Conservation (phyloP, 1,284 basidiomycete species). For the Cutaneotrichosporon cutaneum region DNA sequence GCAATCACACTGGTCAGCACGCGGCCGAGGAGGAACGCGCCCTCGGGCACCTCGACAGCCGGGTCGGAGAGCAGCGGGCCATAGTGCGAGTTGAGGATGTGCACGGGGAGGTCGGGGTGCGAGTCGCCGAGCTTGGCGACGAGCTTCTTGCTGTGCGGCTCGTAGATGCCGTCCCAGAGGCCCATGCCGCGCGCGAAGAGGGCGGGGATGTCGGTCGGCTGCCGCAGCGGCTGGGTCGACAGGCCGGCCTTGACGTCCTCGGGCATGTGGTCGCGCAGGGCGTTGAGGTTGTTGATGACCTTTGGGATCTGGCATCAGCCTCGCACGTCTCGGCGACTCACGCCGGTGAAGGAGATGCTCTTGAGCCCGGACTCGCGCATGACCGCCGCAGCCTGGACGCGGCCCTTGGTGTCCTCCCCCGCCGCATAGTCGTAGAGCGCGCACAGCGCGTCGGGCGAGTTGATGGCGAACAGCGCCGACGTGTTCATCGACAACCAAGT, state of each 20-base stretch:
- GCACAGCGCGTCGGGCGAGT: conserved; percentile 44
- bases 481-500: conserved; percentile 46
- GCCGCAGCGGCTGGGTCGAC: conserved; percentile 47
- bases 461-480: conserved; percentile 46
- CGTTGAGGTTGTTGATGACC: conserved; percentile 79
- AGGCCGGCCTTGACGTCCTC: conserved; percentile 63
- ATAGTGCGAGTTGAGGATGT: conserved; percentile 88
- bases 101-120: conserved; percentile 65
- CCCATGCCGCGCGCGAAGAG: conserved; percentile 64
- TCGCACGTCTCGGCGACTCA: too few species aligned
- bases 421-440: conserved; percentile 42
- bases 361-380: conserved; percentile 94
- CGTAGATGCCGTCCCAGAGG: conserved; percentile 89
- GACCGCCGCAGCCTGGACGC: conserved; percentile 33
- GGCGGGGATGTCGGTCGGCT: conserved; percentile 62
- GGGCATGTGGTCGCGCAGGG: conserved; percentile 69
- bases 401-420: conserved; percentile 18
- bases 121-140: conserved; percentile 80
- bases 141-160: conserved; percentile 84
- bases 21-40: conserved; percentile 62
- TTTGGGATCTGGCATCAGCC: too few species aligned
- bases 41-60: conserved; percentile 46
- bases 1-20: conserved; percentile 85
- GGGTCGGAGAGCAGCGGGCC: conserved; percentile 79
- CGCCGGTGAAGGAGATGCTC: conserved; percentile 86